A percentile compares a stretch with the other conserved stretches of the same genome.
Conservation (phyloP, 169 alveolate species). For the Plasmodium gonderi region DNA sequence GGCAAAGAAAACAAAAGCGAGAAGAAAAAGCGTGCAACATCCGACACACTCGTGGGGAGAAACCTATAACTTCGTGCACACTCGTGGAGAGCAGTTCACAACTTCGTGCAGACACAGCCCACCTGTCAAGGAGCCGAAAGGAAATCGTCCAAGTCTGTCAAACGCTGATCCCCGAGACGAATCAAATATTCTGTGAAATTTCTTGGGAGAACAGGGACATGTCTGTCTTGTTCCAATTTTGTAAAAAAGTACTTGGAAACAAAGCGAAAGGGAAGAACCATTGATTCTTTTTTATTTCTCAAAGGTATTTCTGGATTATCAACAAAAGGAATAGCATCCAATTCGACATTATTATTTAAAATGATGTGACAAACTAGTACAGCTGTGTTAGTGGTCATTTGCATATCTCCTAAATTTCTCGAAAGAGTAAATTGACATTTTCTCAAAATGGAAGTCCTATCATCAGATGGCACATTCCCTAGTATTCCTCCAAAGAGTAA, state of each 20-base stretch:
- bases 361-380: conserved; percentile 75
- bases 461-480: conserved; percentile 81
- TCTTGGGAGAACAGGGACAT: conserved; percentile 41
- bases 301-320: conserved; percentile 52
- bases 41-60: no score
- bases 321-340: conserved; percentile 54
- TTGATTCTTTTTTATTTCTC: conserved; percentile 38
- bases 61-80: no score
- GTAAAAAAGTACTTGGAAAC: conserved; percentile 75
- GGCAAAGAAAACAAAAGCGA: no score
- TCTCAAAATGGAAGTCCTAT: conserved; percentile 76
- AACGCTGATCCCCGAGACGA: conserved; percentile 39
- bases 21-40: no score
- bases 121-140: conserved; percentile 77
- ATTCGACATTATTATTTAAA: conserved; percentile 35
- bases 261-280: conserved; percentile 76
- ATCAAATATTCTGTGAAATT: conserved; percentile 43
- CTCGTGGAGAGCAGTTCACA: no score
- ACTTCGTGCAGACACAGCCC: conserved; percentile 24
- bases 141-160: conserved; percentile 5
- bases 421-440: conserved; percentile 47
- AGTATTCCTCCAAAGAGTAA: conserved; percentile 51
- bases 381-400: conserved; percentile 80
- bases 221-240: conserved; percentile 36
- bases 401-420: conserved; percentile 74